phyloP scores from a whole-genome alignment of 2,329 filamentous ascomycete species.

The Aureobasidium sp. region DNA sequence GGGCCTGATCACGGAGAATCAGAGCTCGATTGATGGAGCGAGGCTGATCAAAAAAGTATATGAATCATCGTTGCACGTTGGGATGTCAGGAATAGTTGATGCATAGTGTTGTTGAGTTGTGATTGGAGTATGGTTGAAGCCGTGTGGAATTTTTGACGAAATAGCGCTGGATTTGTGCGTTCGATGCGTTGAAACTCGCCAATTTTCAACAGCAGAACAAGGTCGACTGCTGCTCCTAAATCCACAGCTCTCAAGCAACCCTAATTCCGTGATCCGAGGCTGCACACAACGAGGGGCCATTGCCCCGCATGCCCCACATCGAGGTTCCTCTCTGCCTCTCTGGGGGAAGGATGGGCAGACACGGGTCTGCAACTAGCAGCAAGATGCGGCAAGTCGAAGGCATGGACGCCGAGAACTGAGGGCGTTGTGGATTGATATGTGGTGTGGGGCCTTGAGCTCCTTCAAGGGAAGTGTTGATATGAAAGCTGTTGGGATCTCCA shows the following conservation, averaged over 20 bases:
- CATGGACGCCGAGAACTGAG: background rate
- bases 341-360: background rate
- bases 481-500: background rate
- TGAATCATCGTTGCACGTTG: too few relatives aligned
- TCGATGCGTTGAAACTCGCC: background rate
- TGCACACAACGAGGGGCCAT: background rate
- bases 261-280: background rate
- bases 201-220: background rate
- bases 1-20: background rate
- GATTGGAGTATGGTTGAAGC: background rate
- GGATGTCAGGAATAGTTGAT: background rate
- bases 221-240: background rate
- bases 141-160: background rate
- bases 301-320: conserved; percentile 14
- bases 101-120: background rate
- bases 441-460: background rate
- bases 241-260: background rate
- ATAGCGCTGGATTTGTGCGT: background rate
- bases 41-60: too few relatives aligned
- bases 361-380: background rate
- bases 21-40: background rate
- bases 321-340: background rate
- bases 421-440: background rate
- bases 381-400: background rate
- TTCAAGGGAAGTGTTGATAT: background rate